phyloP scores from a whole-genome alignment of 495 filamentous ascomycete species.

The Alectoria sarmentosa region DNA sequence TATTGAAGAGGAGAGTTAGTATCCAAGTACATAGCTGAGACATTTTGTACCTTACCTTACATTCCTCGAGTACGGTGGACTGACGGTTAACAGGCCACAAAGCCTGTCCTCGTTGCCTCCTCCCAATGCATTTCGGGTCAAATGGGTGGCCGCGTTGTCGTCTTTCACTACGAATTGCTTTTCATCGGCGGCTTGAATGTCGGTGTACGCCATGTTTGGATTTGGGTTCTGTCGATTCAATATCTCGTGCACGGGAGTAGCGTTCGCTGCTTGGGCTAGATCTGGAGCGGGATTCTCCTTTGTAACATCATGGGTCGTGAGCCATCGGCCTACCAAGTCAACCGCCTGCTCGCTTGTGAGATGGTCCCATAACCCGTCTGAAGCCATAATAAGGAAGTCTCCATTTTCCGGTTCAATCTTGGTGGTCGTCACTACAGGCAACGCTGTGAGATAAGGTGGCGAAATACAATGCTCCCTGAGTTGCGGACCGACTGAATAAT shows the following conservation, averaged over 20 bases:
- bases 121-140: slow-evolving; percentile 55
- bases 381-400: slow-evolving; percentile 57
- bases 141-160: slow-evolving; percentile 55
- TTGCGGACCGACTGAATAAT: slow-evolving; percentile 37
- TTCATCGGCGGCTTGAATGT: not conserved
- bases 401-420: slow-evolving; percentile 38
- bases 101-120: slow-evolving; percentile 52
- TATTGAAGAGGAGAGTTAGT: slow-evolving; percentile 11
- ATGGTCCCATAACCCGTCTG: slow-evolving; percentile 59
- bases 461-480: slow-evolving; percentile 39
- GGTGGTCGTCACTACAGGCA: slow-evolving; percentile 53
- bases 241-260: not conserved
- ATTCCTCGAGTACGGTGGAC: slow-evolving; percentile 35
- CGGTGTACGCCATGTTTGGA: slow-evolving; percentile 11
- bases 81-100: slow-evolving; percentile 42
- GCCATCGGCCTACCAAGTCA: slow-evolving; percentile 48
- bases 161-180: slow-evolving; percentile 42
- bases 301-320: slow-evolving; percentile 31
- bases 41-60: slow-evolving; percentile 9
- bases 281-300: slow-evolving; percentile 2
- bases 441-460: slow-evolving; percentile 60
- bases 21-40: not conserved
- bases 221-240: slow-evolving; percentile 11
- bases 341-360: slow-evolving; percentile 55
- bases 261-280: not conserved